These are phyloP conservation scores for Citrus medica DNA, from an alignment of 345 rosid species.

Conservation along the genomic window DNA sequence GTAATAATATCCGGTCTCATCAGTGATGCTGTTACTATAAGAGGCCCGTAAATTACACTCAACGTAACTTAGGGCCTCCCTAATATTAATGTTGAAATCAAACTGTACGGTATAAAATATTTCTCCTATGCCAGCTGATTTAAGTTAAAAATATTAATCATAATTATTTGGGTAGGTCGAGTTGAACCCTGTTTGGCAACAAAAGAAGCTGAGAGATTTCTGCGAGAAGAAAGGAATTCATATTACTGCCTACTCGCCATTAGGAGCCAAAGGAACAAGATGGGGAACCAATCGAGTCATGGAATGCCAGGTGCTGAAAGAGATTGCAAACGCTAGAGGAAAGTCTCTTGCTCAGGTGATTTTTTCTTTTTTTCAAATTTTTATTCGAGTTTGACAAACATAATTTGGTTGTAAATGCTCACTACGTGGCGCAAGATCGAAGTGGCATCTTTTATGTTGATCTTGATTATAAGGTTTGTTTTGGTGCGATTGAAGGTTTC, in stretches of 20 bases:
- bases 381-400: no score
- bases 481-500: constrained; percentile 12
- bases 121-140: no score
- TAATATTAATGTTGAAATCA: no score
- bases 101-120: no score
- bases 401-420: no score
- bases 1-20: no score
- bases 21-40: rapidly evolving
- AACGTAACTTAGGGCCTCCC: no score
- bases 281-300: constrained; percentile 36
- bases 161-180: constrained; percentile 24
- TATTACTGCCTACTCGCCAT: constrained; percentile 31
- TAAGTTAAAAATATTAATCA: no score
- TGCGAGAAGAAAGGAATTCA: constrained; percentile 27
- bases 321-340: constrained; percentile 27
- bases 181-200: constrained; percentile 35
- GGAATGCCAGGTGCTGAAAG: constrained; percentile 25
- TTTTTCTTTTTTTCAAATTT: no score
- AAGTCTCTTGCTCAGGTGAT: constrained; percentile 34
- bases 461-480: neutral
- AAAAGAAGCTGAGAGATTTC: constrained; percentile 25
- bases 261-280: constrained; percentile 28
- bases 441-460: no score
- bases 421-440: no score
- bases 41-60: no score